Conservation (phyloP, 345 rosid species). For the Eucalyptus curtisii region DNA sequence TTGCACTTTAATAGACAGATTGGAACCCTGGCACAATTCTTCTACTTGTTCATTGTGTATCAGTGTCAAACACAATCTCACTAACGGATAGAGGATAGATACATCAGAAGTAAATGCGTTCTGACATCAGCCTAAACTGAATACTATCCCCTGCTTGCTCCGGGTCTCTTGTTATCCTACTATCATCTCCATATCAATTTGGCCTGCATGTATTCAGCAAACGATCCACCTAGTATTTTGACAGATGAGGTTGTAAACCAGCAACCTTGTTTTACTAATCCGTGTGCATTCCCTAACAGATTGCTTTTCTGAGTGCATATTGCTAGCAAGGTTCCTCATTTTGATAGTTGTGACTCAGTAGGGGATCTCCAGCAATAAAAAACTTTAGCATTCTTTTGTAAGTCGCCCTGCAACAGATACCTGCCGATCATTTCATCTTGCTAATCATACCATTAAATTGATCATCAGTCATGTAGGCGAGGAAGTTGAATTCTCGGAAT, state of each 20-base stretch:
- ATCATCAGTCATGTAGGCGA: rapidly evolving
- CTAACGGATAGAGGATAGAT: not conserved
- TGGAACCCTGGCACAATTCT: not conserved
- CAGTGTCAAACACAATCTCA: not conserved
- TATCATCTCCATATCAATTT: not conserved
- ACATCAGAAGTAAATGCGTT: not conserved
- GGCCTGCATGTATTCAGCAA: not conserved
- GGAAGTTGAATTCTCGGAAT: not conserved
- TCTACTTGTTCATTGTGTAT: not conserved
- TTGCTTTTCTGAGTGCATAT: not conserved
- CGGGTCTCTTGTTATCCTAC: not conserved
- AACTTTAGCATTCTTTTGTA: not conserved
- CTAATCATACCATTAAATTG: not conserved
- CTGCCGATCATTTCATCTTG: not conserved
- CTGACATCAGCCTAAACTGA: not conserved
- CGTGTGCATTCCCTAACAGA: not conserved
- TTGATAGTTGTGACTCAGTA: not conserved
- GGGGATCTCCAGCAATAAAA: not conserved
- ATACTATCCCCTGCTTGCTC: not conserved
- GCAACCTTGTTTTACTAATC: not conserved
- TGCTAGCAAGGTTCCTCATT: not conserved
- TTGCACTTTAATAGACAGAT: not conserved
- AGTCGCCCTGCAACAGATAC: not conserved
- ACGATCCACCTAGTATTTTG: not conserved
- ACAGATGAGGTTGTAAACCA: not conserved